A percentile compares a stretch with the other conserved stretches of the same genome.
Evolutionary conservation across 2,329 filamentous ascomycete species (phyloP).

Genomic region (Microdochium paspali): DNA sequence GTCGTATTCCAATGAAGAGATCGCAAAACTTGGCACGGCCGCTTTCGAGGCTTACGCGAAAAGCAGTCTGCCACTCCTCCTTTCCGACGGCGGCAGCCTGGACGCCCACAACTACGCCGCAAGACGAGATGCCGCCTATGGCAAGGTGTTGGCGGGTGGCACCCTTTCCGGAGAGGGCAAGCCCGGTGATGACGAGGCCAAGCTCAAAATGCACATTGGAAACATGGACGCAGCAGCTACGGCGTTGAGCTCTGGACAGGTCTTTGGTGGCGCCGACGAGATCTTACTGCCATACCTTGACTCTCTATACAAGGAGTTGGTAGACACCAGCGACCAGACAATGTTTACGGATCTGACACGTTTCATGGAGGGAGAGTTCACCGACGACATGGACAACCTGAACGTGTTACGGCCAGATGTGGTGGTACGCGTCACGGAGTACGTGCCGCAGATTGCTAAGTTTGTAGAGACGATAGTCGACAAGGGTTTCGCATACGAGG

Average conservation of each 20-base stretch:
- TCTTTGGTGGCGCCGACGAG: conserved; percentile 49
- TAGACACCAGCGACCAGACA: conserved; percentile 51
- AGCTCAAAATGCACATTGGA: conserved; percentile 82
- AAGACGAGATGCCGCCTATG: conserved; percentile 42
- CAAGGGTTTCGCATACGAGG: conserved; percentile 78
- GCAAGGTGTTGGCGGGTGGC: conserved; percentile 42
- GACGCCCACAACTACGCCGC: conserved; percentile 39
- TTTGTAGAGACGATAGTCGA: conserved; percentile 77
- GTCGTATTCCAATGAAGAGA: conserved; percentile 34
- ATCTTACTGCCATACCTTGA: conserved; percentile 81
- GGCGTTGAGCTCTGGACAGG: conserved; percentile 35
- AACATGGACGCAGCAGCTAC: conserved; percentile 43
- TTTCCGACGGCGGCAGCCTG: conserved; percentile 30
- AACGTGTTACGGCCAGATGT: conserved; percentile 79
- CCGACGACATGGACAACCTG: conserved; percentile 75
- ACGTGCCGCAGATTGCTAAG: conserved; percentile 74
- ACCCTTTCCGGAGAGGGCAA: conserved; percentile 47
- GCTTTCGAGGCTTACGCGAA: conserved; percentile 48
- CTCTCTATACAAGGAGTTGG: conserved; percentile 50
- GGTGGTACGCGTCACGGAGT: conserved; percentile 86
- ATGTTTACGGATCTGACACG: conserved; percentile 84
- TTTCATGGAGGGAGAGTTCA: conserved; percentile 80
- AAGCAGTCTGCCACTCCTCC: conserved; percentile 43
- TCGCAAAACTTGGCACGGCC: conserved; percentile 34
- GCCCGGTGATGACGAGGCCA: conserved; percentile 71